Conservation (phyloP, 1,284 basidiomycete species). For the Pyrrhoderma lamaoense region DNA sequence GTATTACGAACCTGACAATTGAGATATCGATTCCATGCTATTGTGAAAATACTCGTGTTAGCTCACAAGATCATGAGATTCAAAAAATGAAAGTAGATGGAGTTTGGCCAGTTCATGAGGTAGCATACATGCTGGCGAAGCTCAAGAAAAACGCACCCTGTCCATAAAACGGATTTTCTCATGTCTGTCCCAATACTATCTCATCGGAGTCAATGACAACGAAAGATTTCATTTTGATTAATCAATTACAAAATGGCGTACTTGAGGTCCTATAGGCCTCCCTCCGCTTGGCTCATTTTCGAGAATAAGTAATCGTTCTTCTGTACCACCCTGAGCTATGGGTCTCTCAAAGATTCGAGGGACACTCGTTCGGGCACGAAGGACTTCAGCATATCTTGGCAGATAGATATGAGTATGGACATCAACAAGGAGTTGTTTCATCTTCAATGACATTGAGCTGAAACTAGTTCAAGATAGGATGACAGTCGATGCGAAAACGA, state of each 20-base stretch:
- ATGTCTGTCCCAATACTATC: constrained; percentile 65
- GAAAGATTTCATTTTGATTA: neutral
- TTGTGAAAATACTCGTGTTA: too few species aligned
- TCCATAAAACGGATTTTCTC: constrained; percentile 78
- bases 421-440: constrained; percentile 51
- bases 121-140: too few species aligned
- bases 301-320: constrained; percentile 68
- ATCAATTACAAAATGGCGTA: constrained; percentile 28
- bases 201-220: too few species aligned
- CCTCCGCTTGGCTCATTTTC: constrained; percentile 73
- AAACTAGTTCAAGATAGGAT: too few species aligned
- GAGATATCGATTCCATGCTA: constrained; percentile 63
- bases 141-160: constrained; percentile 22
- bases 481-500: too few species aligned
- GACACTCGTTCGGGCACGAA: constrained; percentile 51
- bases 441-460: constrained; percentile 20
- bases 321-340: constrained; percentile 34
- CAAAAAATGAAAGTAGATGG: too few species aligned
- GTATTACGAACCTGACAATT: constrained; percentile 44
- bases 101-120: too few species aligned
- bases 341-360: constrained; percentile 52
- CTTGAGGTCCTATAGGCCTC: constrained; percentile 54
- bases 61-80: too few species aligned
- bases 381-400: constrained; percentile 59
- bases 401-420: constrained; percentile 81